phyloP scores from a whole-genome alignment of 768 basidiomycete genomes.

The Boletus eberwhitei region DNA sequence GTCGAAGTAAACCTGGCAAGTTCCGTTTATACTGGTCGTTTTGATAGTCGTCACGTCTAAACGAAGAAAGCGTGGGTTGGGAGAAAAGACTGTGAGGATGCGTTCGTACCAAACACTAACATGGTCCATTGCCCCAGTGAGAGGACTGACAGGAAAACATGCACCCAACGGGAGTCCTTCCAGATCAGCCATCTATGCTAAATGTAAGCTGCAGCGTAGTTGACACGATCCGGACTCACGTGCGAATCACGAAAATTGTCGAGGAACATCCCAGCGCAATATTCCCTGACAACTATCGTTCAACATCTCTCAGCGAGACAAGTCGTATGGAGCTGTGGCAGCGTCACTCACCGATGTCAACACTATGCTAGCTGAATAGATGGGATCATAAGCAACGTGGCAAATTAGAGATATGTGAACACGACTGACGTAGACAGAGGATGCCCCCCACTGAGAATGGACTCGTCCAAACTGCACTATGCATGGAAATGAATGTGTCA shows the following conservation, averaged over 20 bases:
- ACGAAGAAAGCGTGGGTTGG: neutral
- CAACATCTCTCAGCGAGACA: neutral
- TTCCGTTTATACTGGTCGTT: neutral
- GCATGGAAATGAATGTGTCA: neutral
- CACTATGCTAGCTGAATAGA: neutral
- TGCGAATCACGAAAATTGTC: conserved; percentile 21
- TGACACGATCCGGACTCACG: conserved; percentile 11
- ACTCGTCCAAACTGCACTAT: conserved; percentile 1
- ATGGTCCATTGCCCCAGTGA: conserved; percentile 20
- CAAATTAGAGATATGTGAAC: neutral
- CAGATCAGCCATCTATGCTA: conserved; percentile 24
- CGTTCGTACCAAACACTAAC: conserved; percentile 8
- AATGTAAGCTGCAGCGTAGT: neutral
- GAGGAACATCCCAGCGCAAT: conserved; percentile 20
- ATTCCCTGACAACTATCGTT: neutral
- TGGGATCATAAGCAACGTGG: neutral
- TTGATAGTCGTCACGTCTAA: conserved; percentile 3
- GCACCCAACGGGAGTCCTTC: conserved; percentile 15
- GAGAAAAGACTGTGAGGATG: neutral
- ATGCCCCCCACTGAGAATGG: neutral
- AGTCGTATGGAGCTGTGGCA: too few species aligned
- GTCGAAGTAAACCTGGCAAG: neutral
- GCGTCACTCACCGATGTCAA: conserved; percentile 4
- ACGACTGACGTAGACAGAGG: conserved; percentile 16
- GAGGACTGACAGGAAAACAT: conserved; percentile 8